These are phyloP conservation scores for Debaryomyces sp. DNA, from an alignment of 1,139 yeast genomes.

Conservation along the genomic window DNA sequence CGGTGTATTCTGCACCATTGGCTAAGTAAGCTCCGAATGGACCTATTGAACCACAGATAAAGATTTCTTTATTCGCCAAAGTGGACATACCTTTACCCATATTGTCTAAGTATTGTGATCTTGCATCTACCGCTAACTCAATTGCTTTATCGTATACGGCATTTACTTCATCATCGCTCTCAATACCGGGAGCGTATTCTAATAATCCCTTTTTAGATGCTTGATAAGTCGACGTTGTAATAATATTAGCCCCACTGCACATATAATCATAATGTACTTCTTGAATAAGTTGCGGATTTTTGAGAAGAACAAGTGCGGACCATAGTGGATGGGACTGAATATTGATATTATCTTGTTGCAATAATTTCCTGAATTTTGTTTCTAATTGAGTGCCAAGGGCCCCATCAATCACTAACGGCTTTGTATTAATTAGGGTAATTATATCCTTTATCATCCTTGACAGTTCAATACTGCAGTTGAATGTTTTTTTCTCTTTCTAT, in stretches of 20 bases:
- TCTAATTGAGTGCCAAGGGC: conserved; percentile 37
- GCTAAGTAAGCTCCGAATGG: conserved; percentile 72
- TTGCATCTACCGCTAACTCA: conserved; percentile 33
- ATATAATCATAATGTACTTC: conserved; percentile 56
- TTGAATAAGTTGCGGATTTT: conserved; percentile 49
- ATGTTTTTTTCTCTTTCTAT: background rate
- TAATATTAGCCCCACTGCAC: conserved; percentile 56
- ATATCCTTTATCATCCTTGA: background rate
- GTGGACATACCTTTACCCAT: background rate
- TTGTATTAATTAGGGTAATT: background rate
- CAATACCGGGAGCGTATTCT: conserved; percentile 26
- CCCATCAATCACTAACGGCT: conserved; percentile 26
- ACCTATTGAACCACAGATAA: conserved; percentile 65
- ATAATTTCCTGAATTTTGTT: conserved; percentile 7
- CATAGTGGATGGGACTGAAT: conserved; percentile 43
- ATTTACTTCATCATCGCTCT: conserved; percentile 26
- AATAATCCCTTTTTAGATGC: conserved; percentile 47
- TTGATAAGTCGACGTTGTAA: conserved; percentile 67
- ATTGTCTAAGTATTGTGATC: conserved; percentile 7
- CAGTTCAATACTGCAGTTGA: background rate
- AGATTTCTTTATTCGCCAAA: conserved; percentile 11
- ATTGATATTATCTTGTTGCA: conserved; percentile 8
- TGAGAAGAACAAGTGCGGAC: conserved; percentile 59
- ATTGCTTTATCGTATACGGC: conserved; percentile 36
- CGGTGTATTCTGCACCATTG: conserved; percentile 71